phyloP scores from a whole-genome alignment of 768 basidiomycete genomes.

The Phaeolepiota aurea region DNA sequence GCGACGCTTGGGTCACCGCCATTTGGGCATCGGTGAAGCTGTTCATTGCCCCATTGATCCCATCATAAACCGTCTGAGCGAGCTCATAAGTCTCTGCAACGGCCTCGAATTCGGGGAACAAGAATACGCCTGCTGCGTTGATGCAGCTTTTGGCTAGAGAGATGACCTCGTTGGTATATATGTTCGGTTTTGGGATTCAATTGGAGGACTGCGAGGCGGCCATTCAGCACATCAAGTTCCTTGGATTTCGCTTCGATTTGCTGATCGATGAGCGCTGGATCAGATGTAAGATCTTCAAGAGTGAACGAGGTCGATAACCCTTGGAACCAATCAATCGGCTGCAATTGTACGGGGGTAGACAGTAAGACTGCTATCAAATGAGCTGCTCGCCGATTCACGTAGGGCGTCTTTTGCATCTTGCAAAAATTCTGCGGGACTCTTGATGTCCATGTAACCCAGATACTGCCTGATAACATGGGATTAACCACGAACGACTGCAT shows the following conservation, averaged over 20 bases:
- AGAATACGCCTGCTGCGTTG: slow-evolving; percentile 1
- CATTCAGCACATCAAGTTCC: slow-evolving; percentile 12
- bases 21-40: not conserved
- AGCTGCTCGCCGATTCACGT: slow-evolving; percentile 14
- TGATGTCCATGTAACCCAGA: slow-evolving; percentile 12
- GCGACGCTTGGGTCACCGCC: not conserved
- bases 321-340: slow-evolving; percentile 14
- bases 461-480: slow-evolving; percentile 13
- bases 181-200: slow-evolving; percentile 5
- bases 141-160: slow-evolving; percentile 11
- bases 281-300: slow-evolving; percentile 12
- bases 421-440: slow-evolving; percentile 9
- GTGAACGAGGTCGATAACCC: slow-evolving; percentile 13
- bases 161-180: slow-evolving; percentile 10
- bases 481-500: slow-evolving; percentile 14
- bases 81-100: slow-evolving; percentile 1
- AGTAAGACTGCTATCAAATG: slow-evolving; percentile 10
- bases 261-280: slow-evolving; percentile 9
- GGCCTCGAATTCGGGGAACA: not conserved
- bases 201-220: slow-evolving; percentile 8
- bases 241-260: slow-evolving; percentile 11
- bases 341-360: slow-evolving; percentile 13
- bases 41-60: not conserved
- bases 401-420: slow-evolving; percentile 13
- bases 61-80: not conserved